Percentiles rank a stretch among this genome's conserved stretches.
Evolutionary conservation across 1,284 basidiomycete species (phyloP).

Genomic region (Heterobasidion irregulare): DNA sequence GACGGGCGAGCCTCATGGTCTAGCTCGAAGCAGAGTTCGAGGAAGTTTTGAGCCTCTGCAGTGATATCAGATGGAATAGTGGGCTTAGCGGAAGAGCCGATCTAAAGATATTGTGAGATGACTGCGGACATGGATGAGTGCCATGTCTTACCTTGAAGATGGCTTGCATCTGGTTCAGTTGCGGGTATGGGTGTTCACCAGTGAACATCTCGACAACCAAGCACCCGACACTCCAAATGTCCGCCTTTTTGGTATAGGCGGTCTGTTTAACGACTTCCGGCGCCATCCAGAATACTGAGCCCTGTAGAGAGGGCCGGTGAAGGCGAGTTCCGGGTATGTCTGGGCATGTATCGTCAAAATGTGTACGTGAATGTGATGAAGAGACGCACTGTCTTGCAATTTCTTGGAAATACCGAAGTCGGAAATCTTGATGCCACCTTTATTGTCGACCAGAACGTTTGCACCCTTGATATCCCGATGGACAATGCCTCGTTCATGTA

Average conservation of each 20-base stretch:
- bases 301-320: constrained; percentile 89
- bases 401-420: constrained; percentile 99
- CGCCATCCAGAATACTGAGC: constrained; percentile 99
- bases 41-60: constrained; percentile 76
- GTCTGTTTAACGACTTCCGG: constrained; percentile 98
- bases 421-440: constrained; percentile 96
- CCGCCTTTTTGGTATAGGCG: constrained; percentile 88
- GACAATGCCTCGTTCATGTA: constrained; percentile 93
- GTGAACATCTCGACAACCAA: constrained; percentile 98
- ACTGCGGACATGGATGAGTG: not conserved
- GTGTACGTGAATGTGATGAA: not conserved
- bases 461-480: constrained; percentile 99
- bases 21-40: constrained; percentile 79
- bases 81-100: constrained; percentile 75
- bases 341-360: constrained; percentile 19
- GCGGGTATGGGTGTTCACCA: constrained; percentile 95
- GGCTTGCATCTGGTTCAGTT: constrained; percentile 97
- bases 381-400: constrained; percentile 82
- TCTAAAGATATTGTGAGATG: constrained; percentile 35
- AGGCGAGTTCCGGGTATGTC: constrained; percentile 72
- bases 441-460: constrained; percentile 98
- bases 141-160: constrained; percentile 75
- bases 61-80: constrained; percentile 86
- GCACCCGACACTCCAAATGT: constrained; percentile 98
- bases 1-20: constrained; percentile 79